Conservation (phyloP, 2,329 filamentous ascomycete genomes). For the Coleophoma crateriformis region DNA sequence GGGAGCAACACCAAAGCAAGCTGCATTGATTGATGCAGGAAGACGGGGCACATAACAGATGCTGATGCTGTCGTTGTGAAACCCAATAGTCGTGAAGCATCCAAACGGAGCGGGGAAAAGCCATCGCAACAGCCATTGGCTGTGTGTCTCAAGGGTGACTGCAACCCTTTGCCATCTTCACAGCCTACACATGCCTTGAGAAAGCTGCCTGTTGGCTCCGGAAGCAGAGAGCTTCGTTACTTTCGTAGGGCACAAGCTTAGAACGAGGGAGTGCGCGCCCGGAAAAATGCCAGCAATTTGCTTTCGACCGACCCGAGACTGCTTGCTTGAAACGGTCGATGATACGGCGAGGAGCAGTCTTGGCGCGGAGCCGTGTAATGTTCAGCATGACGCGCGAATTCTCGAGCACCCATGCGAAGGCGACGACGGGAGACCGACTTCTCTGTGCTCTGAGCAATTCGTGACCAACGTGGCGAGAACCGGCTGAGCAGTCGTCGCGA, state of each 20-base stretch:
- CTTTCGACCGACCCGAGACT: neutral
- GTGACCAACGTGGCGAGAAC: neutral
- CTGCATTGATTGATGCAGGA: constrained; percentile 8
- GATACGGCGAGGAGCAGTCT: too few relatives aligned
- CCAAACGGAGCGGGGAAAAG: constrained; percentile 15
- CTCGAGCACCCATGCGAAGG: neutral
- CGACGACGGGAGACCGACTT: neutral
- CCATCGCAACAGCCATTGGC: constrained; percentile 11
- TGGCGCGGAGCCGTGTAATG: neutral
- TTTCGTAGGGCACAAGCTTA: too few relatives aligned
- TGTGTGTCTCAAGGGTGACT: constrained; percentile 16
- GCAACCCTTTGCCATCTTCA: constrained; percentile 4
- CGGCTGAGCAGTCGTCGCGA: neutral
- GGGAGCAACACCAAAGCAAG: constrained; percentile 4
- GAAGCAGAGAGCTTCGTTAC: neutral
- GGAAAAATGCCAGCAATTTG: too few relatives aligned
- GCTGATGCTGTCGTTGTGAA: constrained; percentile 12
- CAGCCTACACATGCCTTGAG: constrained; percentile 1
- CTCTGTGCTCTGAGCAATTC: neutral
- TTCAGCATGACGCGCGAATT: neutral
- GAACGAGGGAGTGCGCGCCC: too few relatives aligned
- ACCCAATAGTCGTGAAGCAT: constrained; percentile 15
- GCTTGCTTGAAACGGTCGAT: too few relatives aligned
- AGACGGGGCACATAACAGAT: constrained; percentile 2
- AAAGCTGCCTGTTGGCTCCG: constrained; percentile 2